Evolutionary conservation across 257 asterid genomes (phyloP).

Genomic region (Rauvolfia tetraphylla): DNA sequence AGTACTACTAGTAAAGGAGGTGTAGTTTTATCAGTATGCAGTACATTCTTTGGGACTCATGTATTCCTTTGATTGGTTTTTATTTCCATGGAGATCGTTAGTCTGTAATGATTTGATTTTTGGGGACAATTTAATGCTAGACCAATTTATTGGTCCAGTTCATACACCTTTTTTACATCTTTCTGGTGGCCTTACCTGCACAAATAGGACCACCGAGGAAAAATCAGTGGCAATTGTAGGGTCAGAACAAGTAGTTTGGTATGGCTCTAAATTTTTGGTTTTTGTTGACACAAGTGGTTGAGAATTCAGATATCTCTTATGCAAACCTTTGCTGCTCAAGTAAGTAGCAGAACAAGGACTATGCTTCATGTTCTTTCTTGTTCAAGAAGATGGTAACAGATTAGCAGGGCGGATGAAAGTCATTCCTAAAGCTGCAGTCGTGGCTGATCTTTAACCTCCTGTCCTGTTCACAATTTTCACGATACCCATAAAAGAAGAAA

Average conservation of each 20-base stretch:
- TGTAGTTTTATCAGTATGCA: slow-evolving; percentile 4
- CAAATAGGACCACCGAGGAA: too few species aligned
- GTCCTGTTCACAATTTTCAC: too few species aligned
- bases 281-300: too few species aligned
- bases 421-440: background rate
- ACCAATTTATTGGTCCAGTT: too few species aligned
- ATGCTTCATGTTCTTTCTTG: background rate
- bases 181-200: too few species aligned
- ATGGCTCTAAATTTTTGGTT: too few species aligned
- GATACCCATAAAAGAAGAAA: too few species aligned
- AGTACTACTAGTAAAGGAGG: background rate
- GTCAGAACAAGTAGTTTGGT: too few species aligned
- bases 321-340: background rate
- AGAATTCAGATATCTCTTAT: too few species aligned
- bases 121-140: too few species aligned
- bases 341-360: background rate
- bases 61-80: background rate
- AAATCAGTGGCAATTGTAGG: too few species aligned
- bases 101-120: background rate
- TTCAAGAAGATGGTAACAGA: background rate
- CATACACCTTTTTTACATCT: too few species aligned
- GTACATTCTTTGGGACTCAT: background rate
- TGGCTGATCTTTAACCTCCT: background rate
- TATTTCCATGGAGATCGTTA: background rate
- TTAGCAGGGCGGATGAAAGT: background rate